These are phyloP conservation scores for Alternaria viburni DNA, from an alignment of 2,329 filamentous ascomycete species.

Conservation along the genomic window DNA sequence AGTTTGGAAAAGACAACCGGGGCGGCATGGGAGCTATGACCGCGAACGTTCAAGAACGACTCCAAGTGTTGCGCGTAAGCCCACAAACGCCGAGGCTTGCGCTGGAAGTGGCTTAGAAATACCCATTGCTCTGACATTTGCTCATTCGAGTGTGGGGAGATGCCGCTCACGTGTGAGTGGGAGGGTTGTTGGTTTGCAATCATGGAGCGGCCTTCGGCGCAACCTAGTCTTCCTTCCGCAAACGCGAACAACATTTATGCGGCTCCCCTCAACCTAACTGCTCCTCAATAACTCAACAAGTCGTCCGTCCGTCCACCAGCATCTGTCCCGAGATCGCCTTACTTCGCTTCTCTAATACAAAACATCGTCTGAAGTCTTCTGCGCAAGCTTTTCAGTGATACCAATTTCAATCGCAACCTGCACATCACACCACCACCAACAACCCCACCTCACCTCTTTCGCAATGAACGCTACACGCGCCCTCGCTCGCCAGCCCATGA, in stretches of 20 bases:
- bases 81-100: conserved; percentile 13
- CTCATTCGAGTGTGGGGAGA: conserved; percentile 35
- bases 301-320: background rate
- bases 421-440: background rate
- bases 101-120: conserved; percentile 21
- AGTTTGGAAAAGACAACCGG: conserved; percentile 13
- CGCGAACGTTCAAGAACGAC: conserved; percentile 21
- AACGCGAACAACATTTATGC: conserved; percentile 30
- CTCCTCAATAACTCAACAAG: conserved; percentile 2
- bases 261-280: conserved; percentile 13
- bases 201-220: conserved; percentile 23
- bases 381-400: background rate
- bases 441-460: conserved; percentile 13
- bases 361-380: background rate
- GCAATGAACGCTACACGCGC: conserved; percentile 55
- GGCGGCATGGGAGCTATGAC: conserved; percentile 30
- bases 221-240: conserved; percentile 17
- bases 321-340: background rate
- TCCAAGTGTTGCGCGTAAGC: conserved; percentile 21
- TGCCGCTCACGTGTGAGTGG: conserved; percentile 3
- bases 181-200: conserved; percentile 4
- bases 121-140: conserved; percentile 11
- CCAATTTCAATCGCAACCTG: background rate
- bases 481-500: conserved; percentile 59
- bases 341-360: background rate